Evolutionary conservation across 345 rosid species (phyloP), one percentile per base, ranked within the genome.

Genomic region (Acer yangbiense): DNA sequence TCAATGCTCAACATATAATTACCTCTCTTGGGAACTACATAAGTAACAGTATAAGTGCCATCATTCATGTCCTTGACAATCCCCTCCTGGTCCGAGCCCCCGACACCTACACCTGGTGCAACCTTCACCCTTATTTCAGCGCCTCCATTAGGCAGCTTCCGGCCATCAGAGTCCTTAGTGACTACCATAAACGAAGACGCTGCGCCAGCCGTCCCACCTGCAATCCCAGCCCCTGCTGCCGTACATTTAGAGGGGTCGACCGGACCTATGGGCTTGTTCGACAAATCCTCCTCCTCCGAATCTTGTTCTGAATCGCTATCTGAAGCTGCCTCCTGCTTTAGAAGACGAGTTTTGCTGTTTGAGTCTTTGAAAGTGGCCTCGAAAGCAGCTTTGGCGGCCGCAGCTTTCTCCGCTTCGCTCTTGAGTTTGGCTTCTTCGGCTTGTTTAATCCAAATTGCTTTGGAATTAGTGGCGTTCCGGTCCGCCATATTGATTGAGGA

Each of bases 1-100:
- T 96, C 98, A 81, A 96, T 85, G 76, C 78, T 90, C 48, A 96
- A 88, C 98, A 96, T 96, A 86, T 96, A 96, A 87, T 96, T 91
- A 64, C 99, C 99, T 79, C 98, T 92, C 83, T 94, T 96, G 11
- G 99, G 98, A 65, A 94, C 99, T 72, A 89, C 97, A 84, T 96
- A 96, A 16, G 97, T 92, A 25, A 94, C 98, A 0, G 90, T 84
- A 69, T 94, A 96, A 32, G 87, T 89, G 79, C 99, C 99, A 80
- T 96, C 99, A 21, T 97, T 97, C 86, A 88, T 85, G 83, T 96
- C 99, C 82, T 96, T 96, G 77, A 92, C 95, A 63, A 88, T 87
- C 62, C 98, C 98, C 69, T 94, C 97, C 83, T 96, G 98, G 57
- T 94, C 98, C 0, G 91, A 83, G 3, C 99, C 98, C 44, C 98